Evolutionary conservation across 352 stramenopile species (phyloP).

Genomic region (Globisporangium sylvaticum): DNA sequence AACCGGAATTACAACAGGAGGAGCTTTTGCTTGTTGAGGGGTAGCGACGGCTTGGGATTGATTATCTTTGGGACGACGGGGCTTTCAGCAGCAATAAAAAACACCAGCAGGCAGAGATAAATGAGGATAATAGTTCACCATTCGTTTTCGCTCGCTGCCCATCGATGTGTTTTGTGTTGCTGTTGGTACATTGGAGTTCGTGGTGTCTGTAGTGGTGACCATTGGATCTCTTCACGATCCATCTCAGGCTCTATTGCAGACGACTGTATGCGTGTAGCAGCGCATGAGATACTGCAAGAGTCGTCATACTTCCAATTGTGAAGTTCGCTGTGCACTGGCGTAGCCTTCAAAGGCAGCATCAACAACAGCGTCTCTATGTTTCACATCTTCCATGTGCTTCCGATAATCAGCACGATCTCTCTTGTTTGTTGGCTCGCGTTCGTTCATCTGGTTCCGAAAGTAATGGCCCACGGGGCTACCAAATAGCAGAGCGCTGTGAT

Average conservation of each 20-base stretch:
- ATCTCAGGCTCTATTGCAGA: neutral
- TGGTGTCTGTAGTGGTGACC: constrained; percentile 10
- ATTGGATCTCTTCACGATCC: neutral
- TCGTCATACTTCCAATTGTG: neutral
- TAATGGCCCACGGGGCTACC: neutral
- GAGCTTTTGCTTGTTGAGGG: constrained; percentile 20
- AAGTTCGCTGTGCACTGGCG: neutral
- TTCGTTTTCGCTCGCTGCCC: constrained; percentile 14
- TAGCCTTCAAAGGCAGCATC: neutral
- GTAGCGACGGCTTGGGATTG: constrained; percentile 5
- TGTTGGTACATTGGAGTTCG: neutral
- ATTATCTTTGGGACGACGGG: constrained; percentile 12
- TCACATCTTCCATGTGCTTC: neutral
- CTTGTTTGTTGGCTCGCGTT: neutral
- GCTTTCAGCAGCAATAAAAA: constrained; percentile 16
- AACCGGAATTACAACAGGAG: neutral
- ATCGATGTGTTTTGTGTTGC: constrained; percentile 16
- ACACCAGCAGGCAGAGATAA: constrained; percentile 18
- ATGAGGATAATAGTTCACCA: constrained; percentile 31
- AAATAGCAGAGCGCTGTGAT: neutral
- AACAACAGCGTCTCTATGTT: neutral
- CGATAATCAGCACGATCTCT: neutral
- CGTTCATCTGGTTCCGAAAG: neutral
- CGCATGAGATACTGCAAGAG: too few species aligned
- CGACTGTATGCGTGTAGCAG: neutral